Conservation (phyloP, 108 stramenopile genomes). For the Pseudonitzschia pungens region DNA sequence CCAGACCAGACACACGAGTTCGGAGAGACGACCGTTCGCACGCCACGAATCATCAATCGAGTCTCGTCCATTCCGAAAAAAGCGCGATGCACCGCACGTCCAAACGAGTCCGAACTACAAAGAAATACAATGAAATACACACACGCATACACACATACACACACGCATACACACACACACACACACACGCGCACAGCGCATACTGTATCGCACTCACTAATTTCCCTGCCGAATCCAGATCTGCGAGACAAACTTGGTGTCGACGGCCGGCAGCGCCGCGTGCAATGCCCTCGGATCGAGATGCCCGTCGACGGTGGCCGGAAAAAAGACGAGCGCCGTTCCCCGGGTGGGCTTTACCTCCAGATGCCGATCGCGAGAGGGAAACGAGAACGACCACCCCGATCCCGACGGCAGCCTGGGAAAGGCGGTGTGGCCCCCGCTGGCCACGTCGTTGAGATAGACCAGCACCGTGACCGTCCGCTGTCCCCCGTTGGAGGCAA, state of each 20-base stretch:
- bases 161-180: too few species aligned
- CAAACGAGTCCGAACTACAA: too few species aligned
- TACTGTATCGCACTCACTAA: slow-evolving; percentile 45
- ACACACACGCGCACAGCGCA: not conserved
- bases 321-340: slow-evolving; percentile 95
- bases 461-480: slow-evolving; percentile 92
- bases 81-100: too few species aligned
- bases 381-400: too few species aligned
- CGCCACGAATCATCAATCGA: too few species aligned
- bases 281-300: slow-evolving; percentile 90
- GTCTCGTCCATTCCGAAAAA: too few species aligned
- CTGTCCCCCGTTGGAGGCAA: slow-evolving; percentile 93
- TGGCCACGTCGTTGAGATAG: slow-evolving; percentile 89
- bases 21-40: too few species aligned
- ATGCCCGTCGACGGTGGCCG: slow-evolving; percentile 86
- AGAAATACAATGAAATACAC: too few species aligned
- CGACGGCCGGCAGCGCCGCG: slow-evolving; percentile 86
- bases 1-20: too few species aligned
- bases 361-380: slow-evolving; percentile 24
- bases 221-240: slow-evolving; percentile 94
- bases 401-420: slow-evolving; percentile 54
- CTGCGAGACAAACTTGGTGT: slow-evolving; percentile 93
- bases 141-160: too few species aligned
- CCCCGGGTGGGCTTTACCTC: slow-evolving; percentile 72
- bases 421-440: slow-evolving; percentile 88